These are phyloP conservation scores for Hanseniaspora sp. DNA, from an alignment of 1,139 yeast species.

Conservation along the genomic window DNA sequence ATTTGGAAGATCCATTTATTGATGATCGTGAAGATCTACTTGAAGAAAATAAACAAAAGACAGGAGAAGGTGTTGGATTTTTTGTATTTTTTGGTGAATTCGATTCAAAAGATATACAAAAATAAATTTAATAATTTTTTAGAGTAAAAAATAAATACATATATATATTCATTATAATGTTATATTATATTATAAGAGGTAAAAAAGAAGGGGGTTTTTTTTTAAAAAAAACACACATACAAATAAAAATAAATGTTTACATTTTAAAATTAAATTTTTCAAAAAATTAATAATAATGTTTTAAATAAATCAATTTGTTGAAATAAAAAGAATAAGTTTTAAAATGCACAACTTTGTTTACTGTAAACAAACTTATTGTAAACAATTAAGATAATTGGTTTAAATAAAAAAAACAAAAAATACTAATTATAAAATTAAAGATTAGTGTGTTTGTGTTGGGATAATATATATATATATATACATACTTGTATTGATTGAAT, in stretches of 20 bases:
- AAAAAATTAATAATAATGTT: too few species aligned
- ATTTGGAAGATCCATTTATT: slow-evolving; percentile 85
- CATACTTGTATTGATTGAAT: too few species aligned
- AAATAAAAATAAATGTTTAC: background rate
- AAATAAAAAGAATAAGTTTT: too few species aligned
- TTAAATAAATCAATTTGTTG: too few species aligned
- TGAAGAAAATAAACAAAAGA: slow-evolving; percentile 88
- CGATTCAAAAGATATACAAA: slow-evolving; percentile 35
- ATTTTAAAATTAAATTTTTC: background rate
- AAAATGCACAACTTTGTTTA: background rate
- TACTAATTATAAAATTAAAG: too few species aligned
- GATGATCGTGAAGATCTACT: slow-evolving; percentile 86
- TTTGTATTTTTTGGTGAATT: slow-evolving; percentile 93
- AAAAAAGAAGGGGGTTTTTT: background rate
- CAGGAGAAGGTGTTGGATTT: slow-evolving; percentile 63
- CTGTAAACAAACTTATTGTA: background rate
- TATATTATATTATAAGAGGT: background rate
- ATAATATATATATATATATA: too few species aligned
- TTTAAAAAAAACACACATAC: background rate
- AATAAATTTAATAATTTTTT: slow-evolving; percentile 20
- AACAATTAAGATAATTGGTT: background rate
- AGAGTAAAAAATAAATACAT: background rate
- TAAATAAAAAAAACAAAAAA: background rate
- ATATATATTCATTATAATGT: background rate
- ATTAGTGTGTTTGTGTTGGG: background rate